Evolutionary conservation across 2,329 filamentous ascomycete species (phyloP).

Genomic region (Ophiostoma tasmaniense): DNA sequence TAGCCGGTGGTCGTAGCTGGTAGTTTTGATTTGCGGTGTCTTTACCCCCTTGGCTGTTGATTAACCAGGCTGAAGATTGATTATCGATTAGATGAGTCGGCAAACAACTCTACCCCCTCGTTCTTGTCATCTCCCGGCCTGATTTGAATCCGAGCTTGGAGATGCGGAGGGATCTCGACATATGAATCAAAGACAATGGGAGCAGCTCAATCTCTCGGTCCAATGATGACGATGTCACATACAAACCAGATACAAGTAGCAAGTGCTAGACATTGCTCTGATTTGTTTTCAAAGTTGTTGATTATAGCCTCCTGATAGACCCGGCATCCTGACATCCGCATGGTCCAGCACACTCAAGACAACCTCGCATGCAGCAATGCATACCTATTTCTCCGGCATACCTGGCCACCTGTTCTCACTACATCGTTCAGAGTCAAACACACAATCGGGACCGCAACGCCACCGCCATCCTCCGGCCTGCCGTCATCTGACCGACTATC

Average conservation of each 20-base stretch:
- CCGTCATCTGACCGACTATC: background rate
- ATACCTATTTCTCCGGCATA: background rate
- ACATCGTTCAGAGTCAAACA: background rate
- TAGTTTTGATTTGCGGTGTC: background rate
- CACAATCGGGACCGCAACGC: background rate
- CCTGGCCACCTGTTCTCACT: background rate
- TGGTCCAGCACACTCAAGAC: background rate
- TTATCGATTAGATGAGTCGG: background rate
- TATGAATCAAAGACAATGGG: background rate
- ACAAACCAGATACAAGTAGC: background rate
- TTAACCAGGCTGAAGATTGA: background rate
- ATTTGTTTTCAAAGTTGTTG: background rate
- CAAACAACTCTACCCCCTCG: background rate
- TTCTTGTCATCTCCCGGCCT: too few relatives aligned
- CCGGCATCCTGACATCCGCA: background rate
- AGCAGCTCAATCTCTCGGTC: background rate
- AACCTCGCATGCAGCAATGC: background rate
- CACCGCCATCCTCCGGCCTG: background rate
- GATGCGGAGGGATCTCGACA: background rate
- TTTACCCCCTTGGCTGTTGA: background rate
- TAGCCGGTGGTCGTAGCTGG: background rate
- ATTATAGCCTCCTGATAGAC: background rate
- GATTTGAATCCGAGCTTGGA: too few relatives aligned
- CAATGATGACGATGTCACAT: background rate
- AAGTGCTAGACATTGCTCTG: background rate